Percentiles rank a stretch among this genome's conserved stretches.
phyloP scores from a whole-genome alignment of 768 basidiomycete species.

The Russula lepida region DNA sequence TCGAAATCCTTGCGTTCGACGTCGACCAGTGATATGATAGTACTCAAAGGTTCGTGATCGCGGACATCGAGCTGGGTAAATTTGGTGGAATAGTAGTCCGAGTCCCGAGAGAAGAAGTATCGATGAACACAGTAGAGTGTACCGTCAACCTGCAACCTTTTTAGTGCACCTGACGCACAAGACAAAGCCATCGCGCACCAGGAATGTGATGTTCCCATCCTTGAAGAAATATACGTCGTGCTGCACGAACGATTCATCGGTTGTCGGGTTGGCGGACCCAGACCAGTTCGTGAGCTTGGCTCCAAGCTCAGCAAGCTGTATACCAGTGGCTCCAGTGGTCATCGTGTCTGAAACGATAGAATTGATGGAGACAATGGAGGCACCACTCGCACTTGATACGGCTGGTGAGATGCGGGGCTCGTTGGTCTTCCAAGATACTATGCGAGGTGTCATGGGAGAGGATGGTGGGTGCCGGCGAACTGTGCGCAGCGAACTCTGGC shows the following conservation, averaged over 20 bases:
- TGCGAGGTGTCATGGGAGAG: not conserved
- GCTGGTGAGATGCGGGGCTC: not conserved
- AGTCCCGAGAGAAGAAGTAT: constrained; percentile 16
- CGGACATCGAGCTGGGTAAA: not conserved
- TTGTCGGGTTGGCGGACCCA: not conserved
- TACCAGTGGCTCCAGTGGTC: not conserved
- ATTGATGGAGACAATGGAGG: constrained; percentile 3
- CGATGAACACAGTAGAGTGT: constrained; percentile 9
- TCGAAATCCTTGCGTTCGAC: constrained; percentile 4
- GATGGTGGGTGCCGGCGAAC: no score
- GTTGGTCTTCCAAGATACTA: not conserved
- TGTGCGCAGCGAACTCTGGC: no score
- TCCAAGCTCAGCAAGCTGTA: not conserved
- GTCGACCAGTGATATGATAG: not conserved
- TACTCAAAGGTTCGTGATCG: not conserved
- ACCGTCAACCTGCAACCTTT: not conserved
- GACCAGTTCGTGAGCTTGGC: not conserved
- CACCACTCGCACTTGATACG: not conserved
- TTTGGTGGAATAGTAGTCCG: not conserved
- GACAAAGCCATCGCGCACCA: not conserved
- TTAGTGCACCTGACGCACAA: not conserved
- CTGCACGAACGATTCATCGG: not conserved
- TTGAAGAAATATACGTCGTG: constrained; percentile 11
- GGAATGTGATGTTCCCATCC: constrained; percentile 19
- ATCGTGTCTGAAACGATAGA: not conserved